Conservation (phyloP, 2,329 filamentous ascomycete species). For the Clonostachys chloroleuca region DNA sequence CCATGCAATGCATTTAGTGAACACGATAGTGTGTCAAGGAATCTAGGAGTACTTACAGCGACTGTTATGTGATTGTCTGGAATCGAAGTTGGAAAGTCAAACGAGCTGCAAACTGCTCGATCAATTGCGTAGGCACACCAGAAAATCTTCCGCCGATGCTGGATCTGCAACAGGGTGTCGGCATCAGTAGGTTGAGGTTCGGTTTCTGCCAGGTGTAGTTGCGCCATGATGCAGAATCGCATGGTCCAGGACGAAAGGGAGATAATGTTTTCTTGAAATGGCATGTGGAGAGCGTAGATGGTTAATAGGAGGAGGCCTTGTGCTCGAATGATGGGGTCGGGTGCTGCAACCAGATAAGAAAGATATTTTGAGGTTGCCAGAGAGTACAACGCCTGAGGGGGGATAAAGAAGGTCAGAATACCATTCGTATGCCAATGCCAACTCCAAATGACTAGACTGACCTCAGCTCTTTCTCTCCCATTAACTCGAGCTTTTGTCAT, state of each 20-base stretch:
- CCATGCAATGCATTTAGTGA: neutral
- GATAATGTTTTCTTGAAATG: slow-evolving; percentile 3
- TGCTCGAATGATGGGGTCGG: slow-evolving; percentile 2
- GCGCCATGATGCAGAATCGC: slow-evolving; percentile 3
- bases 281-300: slow-evolving; percentile 3
- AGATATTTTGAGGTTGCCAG: slow-evolving; percentile 1
- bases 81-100: slow-evolving; percentile 2
- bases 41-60: neutral
- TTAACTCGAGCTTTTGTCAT: slow-evolving; percentile 3
- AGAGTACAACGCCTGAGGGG: neutral
- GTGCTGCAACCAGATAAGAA: neutral
- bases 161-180: slow-evolving; percentile 1
- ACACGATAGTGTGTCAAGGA: neutral
- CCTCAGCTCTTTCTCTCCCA: neutral
- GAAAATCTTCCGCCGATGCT: slow-evolving; percentile 3
- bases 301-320: slow-evolving; percentile 4
- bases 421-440: no score
- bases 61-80: slow-evolving; percentile 3
- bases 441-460: neutral
- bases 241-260: slow-evolving; percentile 2
- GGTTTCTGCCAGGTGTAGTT: slow-evolving; percentile 1
- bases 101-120: slow-evolving; percentile 3
- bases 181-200: neutral
- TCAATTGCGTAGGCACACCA: slow-evolving; percentile 6
- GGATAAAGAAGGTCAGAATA: no score